A percentile compares a stretch with the other conserved stretches of the same genome.
phyloP scores from a whole-genome alignment of 345 rosid genomes.

The Stellera chamaejasme region DNA sequence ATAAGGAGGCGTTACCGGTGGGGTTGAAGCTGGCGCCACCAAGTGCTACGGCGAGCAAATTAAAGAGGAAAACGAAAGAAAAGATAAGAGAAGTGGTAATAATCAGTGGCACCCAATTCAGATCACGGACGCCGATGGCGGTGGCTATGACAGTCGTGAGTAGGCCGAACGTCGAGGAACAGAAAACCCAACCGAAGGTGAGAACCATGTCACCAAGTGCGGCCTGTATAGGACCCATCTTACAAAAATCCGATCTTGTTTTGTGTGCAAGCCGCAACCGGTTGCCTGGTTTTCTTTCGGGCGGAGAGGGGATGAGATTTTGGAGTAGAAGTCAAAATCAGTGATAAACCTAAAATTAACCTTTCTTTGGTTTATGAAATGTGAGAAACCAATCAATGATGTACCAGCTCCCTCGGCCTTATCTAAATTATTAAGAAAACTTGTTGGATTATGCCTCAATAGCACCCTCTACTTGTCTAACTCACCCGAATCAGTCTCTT shows the following conservation, averaged over 20 bases:
- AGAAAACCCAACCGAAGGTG: constrained; percentile 71
- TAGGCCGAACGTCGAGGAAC: constrained; percentile 52
- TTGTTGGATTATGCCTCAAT: no score
- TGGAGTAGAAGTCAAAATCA: neutral
- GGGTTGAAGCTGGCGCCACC: constrained; percentile 99
- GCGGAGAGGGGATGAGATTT: neutral
- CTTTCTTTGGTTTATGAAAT: neutral
- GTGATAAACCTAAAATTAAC: neutral
- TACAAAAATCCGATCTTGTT: neutral
- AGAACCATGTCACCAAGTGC: constrained; percentile 59
- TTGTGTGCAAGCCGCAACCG: no score
- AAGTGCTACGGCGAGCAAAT: constrained; percentile 38
- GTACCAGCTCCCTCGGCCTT: no score
- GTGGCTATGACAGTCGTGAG: constrained; percentile 44
- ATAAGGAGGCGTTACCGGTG: constrained; percentile 72
- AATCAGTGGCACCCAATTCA: constrained; percentile 40
- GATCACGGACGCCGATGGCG: constrained; percentile 36
- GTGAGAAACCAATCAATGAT: no score
- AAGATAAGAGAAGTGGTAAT: constrained; percentile 54
- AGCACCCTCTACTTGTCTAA: no score
- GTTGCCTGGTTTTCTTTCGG: neutral
- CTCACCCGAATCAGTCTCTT: no score
- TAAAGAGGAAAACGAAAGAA: constrained; percentile 51
- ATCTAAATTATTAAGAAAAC: no score
- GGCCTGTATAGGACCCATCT: constrained; percentile 58